A percentile compares a stretch with the other conserved stretches of the same genome.
These are phyloP conservation scores for Penicillium paradoxum DNA, from an alignment of 495 filamentous ascomycete species.

Conservation along the genomic window DNA sequence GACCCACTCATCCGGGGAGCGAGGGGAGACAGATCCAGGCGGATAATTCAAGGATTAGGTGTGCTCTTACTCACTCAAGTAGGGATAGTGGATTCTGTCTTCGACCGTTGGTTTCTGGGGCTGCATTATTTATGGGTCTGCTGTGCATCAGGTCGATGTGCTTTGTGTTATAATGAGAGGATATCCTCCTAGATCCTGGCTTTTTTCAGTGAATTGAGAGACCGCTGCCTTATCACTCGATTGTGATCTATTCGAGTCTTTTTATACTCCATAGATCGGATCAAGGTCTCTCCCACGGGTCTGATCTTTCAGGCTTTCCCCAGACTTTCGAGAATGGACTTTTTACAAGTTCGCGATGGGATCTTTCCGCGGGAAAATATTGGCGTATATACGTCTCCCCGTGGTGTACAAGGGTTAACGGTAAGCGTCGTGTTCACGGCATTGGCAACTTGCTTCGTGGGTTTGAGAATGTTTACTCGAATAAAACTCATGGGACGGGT, in stretches of 20 bases:
- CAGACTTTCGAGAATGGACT: slow-evolving; percentile 11
- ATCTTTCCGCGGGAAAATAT: slow-evolving; percentile 16
- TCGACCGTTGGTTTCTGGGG: slow-evolving; percentile 13
- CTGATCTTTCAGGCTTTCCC: background rate
- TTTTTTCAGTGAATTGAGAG: slow-evolving; percentile 1
- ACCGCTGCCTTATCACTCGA: slow-evolving; percentile 4
- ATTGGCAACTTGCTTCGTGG: slow-evolving; percentile 34
- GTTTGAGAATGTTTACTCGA: slow-evolving; percentile 36
- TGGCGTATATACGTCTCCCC: slow-evolving; percentile 18
- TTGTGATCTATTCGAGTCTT: background rate
- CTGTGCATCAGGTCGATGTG: background rate
- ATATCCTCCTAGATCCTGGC: background rate
- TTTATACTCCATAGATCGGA: no score
- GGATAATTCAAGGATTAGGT: slow-evolving; percentile 11
- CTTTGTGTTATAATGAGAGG: slow-evolving; percentile 1
- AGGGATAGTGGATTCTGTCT: slow-evolving; percentile 17
- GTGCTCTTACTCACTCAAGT: background rate
- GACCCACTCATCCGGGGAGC: slow-evolving; percentile 22
- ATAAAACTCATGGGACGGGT: slow-evolving; percentile 31
- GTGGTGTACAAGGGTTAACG: slow-evolving; percentile 27
- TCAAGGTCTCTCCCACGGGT: background rate
- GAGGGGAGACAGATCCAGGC: slow-evolving; percentile 20
- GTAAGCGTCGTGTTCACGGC: slow-evolving; percentile 36
- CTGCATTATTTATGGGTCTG: slow-evolving; percentile 14
- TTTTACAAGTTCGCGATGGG: slow-evolving; percentile 10